Evolutionary conservation across 495 filamentous ascomycete genomes (phyloP).

Genomic region (Xylaria curta): DNA sequence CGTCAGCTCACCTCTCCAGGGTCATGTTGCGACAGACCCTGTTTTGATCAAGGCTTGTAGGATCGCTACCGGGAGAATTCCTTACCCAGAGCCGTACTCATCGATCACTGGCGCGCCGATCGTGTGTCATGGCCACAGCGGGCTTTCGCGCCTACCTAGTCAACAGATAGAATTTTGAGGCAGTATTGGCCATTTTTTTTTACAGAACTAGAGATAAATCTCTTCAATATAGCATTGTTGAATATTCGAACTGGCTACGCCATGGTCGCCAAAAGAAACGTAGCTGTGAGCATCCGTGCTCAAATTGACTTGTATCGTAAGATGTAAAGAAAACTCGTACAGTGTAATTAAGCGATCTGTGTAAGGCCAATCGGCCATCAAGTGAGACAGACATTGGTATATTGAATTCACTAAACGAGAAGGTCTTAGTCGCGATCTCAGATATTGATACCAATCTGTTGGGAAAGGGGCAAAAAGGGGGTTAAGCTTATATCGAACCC

Average conservation of each 20-base stretch:
- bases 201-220: no score
- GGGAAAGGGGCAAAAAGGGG: neutral
- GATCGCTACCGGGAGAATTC: neutral
- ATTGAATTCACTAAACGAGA: neutral
- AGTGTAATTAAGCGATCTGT: neutral
- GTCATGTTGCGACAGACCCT: neutral
- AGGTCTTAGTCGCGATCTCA: neutral
- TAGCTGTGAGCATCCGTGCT: neutral
- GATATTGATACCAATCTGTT: neutral
- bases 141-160: neutral
- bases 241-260: no score
- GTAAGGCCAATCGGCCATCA: neutral
- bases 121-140: neutral
- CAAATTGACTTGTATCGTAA: neutral
- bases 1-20: neutral
- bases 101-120: neutral
- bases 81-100: neutral
- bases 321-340: neutral
- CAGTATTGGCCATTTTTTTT: neutral
- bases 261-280: no score
- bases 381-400: neutral
- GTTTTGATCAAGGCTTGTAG: neutral
- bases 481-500: neutral
- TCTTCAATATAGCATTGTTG: no score
- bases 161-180: neutral